Base-by-base conservation (phyloP, 345 rosid species). In the Salix koriyanagi region DNA sequence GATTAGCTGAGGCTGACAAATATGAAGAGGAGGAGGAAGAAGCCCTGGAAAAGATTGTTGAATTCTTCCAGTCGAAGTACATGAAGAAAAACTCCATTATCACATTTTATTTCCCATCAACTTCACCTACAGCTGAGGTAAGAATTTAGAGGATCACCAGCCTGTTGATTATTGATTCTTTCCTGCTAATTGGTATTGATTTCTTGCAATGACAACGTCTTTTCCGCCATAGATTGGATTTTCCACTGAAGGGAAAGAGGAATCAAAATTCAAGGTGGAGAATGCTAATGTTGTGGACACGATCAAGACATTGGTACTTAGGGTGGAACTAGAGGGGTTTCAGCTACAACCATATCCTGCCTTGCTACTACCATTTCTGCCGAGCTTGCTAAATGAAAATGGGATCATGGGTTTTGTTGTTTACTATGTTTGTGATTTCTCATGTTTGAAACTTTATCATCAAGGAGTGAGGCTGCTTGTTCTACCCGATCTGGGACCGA, bases 21-120 rank as follows among this genome's bases (percentile, higher is more conserved):
- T 95, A 95, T 66, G 97, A 95, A 74, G 99, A 95, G 60, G 97
- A 93, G 73, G 99, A 95, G 77, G 99, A 93, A 80, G 87, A 72
- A 7, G 99, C 88, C 28, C 79, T 95, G 7, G 97, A 95, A 88
- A 90, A 89, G 82, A 83, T 95, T 2, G 91, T 85, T 26, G 86
- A 89, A 15, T 95, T 95, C 77, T 95, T 95, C 73, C 99, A 91
- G 80, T 91, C 97, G 34, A 90, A 91, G 82, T 95, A 91, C 81
- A 88, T 93, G 79, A 95, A 90, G 89, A 82, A 87, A 73, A 54
- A 88, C 60, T 89, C 97, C 7, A 67, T 90, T 74, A 83, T 95
- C 85, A 89, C 97, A 50, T 93, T 71, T 76, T 89, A 89, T 76
- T 95, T 95, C 81, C 88, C 96, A 3, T 82, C 89, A 48, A 77